Evolutionary conservation across 2,329 filamentous ascomycete species (phyloP), one percentile per base, ranked within the genome.

Genomic region (Diplodia mutila): DNA sequence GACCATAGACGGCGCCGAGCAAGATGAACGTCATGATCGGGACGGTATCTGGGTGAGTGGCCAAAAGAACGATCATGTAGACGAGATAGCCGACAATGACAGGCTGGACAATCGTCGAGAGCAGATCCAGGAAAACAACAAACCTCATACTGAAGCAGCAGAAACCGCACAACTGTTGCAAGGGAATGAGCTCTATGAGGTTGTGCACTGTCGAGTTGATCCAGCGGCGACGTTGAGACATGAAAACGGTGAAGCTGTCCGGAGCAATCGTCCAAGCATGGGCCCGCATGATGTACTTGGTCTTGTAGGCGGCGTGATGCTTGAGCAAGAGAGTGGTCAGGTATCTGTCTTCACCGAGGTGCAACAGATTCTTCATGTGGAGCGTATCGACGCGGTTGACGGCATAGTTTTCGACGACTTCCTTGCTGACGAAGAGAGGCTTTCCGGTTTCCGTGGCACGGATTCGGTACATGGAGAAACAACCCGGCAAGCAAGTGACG

Each of bases 121-220:
- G 84, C 73, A 99, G 84, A 80, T 99, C 95, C 72, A 99, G 80
- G 76, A 99, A 97, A 72, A 99, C 94, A 68, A 99, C 87, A 80
- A 99, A 99, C 75, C 95, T 91, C 95, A 99, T 99, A 80, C 92
- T 96, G 85, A 99, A 99, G 82, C 95, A 99, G 86, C 95, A 99
- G 90, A 99, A 99, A 82, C 95, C 95, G 80, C 95, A 99, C 61
- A 99, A 91, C 78, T 98, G 92, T 69, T 91, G 89, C 80, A 99
- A 85, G 6, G 94, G 94, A 70, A 98, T 94, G 70, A 99, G 90
- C 79, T 99, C 95, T 70, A 96, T 91, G 70, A 99, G 85, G 79
- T 99, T 99, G 85, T 99, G 95, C 63, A 99, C 92, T 0, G 95
- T 99, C 67, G 94, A 97, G 85, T 99, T 99, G 81, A 99, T 99